A percentile compares a stretch with the other conserved stretches of the same genome.
Evolutionary conservation across 2,329 filamentous ascomycete genomes (phyloP).

Genomic region (Aureobasidium sp.): DNA sequence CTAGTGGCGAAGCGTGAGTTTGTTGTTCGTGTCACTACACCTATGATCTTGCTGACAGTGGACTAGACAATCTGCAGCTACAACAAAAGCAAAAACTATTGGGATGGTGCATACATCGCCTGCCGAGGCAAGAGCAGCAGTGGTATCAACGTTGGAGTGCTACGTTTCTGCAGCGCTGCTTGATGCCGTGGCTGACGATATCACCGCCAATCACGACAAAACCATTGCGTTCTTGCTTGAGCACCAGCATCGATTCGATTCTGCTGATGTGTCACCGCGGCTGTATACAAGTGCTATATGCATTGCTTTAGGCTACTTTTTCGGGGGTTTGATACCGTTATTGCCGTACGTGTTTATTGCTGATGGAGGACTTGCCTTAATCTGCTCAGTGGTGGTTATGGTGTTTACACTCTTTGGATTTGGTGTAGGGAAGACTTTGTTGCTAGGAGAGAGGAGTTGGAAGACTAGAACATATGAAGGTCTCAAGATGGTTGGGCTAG

Average conservation of each 20-base stretch:
- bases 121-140: background rate
- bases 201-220: background rate
- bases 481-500: slow-evolving; percentile 58
- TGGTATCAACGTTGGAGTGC: background rate
- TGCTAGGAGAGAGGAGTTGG: slow-evolving; percentile 37
- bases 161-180: slow-evolving; percentile 5
- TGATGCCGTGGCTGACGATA: background rate
- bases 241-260: slow-evolving; percentile 40
- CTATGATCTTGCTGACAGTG: background rate
- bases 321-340: slow-evolving; percentile 64
- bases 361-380: slow-evolving; percentile 43
- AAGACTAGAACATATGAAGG: slow-evolving; percentile 30
- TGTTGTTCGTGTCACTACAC: background rate
- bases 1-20: slow-evolving; percentile 42
- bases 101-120: slow-evolving; percentile 2
- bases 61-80: slow-evolving; percentile 34
- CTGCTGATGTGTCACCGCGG: slow-evolving; percentile 35
- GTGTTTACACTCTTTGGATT: slow-evolving; percentile 55
- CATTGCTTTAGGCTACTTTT: slow-evolving; percentile 61
- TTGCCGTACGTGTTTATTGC: slow-evolving; percentile 59
- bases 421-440: slow-evolving; percentile 57
- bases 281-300: slow-evolving; percentile 53
- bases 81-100: slow-evolving; percentile 38
- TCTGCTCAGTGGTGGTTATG: slow-evolving; percentile 55
- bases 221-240: slow-evolving; percentile 4